Evolutionary conservation across 192 early-diverging fungal species (phyloP).

Genomic region (Umbelopsis ramanniana): DNA sequence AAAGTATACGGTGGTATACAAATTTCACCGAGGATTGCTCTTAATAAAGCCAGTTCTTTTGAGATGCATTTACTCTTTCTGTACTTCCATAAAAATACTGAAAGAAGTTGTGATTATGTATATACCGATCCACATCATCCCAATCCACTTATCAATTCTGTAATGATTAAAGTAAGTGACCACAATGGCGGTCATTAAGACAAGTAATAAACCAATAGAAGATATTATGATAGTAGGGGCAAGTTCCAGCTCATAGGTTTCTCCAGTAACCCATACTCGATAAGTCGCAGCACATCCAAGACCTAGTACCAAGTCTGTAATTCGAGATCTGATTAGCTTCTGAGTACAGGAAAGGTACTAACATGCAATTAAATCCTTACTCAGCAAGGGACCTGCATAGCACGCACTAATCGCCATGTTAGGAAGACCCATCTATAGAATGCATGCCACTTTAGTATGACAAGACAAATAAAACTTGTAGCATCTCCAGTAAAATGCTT

Average conservation of each 20-base stretch:
- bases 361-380: slow-evolving; percentile 37
- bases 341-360: background rate
- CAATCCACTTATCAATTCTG: slow-evolving; percentile 60
- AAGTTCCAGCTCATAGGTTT: slow-evolving; percentile 58
- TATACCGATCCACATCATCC: slow-evolving; percentile 57
- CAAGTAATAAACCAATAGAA: slow-evolving; percentile 66
- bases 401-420: slow-evolving; percentile 96
- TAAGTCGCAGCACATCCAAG: slow-evolving; percentile 75
- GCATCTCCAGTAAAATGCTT: too few relatives aligned
- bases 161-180: slow-evolving; percentile 62
- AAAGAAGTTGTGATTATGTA: slow-evolving; percentile 63
- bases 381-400: slow-evolving; percentile 92
- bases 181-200: slow-evolving; percentile 59
- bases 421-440: slow-evolving; percentile 78
- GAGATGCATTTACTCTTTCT: background rate
- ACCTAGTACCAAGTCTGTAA: slow-evolving; percentile 76
- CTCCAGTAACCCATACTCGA: slow-evolving; percentile 50
- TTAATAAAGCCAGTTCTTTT: background rate
- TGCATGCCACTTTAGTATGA: too few relatives aligned
- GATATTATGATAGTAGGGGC: slow-evolving; percentile 73
- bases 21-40: background rate
- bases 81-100: slow-evolving; percentile 66
- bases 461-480: too few relatives aligned
- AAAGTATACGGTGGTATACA: too few relatives aligned
- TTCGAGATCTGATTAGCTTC: background rate